These are phyloP conservation scores for Vaccinium corymbosum DNA, from an alignment of 148 eudicot genomes.

Conservation along the genomic window DNA sequence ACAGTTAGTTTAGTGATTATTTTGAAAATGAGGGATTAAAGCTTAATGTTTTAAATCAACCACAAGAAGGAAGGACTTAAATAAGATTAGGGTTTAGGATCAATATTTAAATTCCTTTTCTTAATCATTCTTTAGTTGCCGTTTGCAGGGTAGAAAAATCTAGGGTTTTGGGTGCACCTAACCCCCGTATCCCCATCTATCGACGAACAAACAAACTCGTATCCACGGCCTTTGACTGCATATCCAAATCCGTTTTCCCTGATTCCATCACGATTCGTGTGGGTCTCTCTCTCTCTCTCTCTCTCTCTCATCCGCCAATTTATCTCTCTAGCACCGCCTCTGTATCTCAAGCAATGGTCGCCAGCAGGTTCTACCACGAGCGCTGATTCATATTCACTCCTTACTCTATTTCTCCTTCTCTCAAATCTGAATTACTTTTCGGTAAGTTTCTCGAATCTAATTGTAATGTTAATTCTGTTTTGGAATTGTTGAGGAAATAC, in stretches of 20 bases:
- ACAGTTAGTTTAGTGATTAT: too few species aligned
- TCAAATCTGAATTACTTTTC: not conserved
- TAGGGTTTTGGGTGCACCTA: too few species aligned
- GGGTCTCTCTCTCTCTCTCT: not conserved
- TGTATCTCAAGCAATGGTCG: not conserved
- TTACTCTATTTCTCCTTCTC: not conserved
- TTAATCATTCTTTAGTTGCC: too few species aligned
- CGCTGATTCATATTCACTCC: not conserved
- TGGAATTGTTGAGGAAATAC: not conserved
- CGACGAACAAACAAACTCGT: too few species aligned
- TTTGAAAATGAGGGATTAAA: too few species aligned
- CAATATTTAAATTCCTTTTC: too few species aligned
- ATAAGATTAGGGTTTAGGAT: too few species aligned
- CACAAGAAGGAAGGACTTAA: too few species aligned
- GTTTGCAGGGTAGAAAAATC: too few species aligned
- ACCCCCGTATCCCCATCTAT: too few species aligned
- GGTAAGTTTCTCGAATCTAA: not conserved
- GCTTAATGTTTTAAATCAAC: too few species aligned
- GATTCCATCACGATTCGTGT: not conserved
- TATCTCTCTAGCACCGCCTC: not conserved
- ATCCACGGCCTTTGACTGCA: not conserved
- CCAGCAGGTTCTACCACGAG: not conserved
- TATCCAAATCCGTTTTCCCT: not conserved
- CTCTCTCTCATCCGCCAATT: not conserved
- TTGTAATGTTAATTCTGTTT: not conserved